These are phyloP conservation scores for Hericium erinaceus DNA, from an alignment of 768 basidiomycete genomes.

Conservation along the genomic window DNA sequence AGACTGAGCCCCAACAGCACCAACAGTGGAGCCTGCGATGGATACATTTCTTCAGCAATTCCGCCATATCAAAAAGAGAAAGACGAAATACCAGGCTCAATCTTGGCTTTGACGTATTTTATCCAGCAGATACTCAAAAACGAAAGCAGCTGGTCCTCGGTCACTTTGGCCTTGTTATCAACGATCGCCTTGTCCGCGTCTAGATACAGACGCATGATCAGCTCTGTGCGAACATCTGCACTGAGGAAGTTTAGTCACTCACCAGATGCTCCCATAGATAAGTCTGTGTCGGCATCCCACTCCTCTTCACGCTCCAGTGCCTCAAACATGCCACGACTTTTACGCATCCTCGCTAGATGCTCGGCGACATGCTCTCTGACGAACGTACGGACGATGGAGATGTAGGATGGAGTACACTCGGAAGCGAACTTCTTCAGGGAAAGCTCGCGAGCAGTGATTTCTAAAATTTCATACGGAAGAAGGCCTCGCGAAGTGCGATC, in stretches of 20 bases:
- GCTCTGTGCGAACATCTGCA: not conserved
- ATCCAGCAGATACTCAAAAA: constrained; percentile 88
- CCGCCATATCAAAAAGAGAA: not conserved
- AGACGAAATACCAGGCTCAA: constrained; percentile 69
- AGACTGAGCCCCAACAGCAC: constrained; percentile 96
- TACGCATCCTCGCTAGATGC: constrained; percentile 57
- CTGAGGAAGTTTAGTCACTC: constrained; percentile 14
- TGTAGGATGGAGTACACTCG: constrained; percentile 65
- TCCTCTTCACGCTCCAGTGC: constrained; percentile 66
- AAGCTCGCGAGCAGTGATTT: constrained; percentile 62
- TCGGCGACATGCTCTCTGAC: constrained; percentile 57
- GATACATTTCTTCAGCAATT: not conserved
- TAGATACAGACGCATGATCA: constrained; percentile 16
- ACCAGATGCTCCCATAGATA: constrained; percentile 72
- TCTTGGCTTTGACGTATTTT: constrained; percentile 90
- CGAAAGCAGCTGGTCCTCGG: constrained; percentile 61
- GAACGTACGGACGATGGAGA: constrained; percentile 61
- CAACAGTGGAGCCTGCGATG: constrained; percentile 81
- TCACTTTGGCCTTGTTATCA: constrained; percentile 89
- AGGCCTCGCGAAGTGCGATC: constrained; percentile 53
- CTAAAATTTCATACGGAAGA: constrained; percentile 79
- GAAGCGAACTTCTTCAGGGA: constrained; percentile 44
- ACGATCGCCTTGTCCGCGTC: constrained; percentile 65
- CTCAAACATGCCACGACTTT: constrained; percentile 72
- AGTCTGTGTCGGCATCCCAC: constrained; percentile 70